Evolutionary conservation across 306 rosid genomes (phyloP).

Genomic region (Lupinus albus): DNA sequence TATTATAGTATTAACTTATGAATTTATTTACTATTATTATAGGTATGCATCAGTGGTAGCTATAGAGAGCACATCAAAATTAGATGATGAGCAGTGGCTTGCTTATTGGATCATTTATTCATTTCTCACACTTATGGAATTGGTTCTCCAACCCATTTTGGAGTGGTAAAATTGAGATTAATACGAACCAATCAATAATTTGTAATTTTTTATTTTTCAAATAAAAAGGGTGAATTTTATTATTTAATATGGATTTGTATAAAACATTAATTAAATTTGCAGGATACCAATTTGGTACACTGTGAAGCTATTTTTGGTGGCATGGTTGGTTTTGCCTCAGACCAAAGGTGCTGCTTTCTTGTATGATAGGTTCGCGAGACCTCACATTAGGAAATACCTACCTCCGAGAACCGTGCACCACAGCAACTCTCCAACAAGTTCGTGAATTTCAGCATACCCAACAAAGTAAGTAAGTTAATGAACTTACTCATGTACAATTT

Average conservation of each 20-base stretch:
- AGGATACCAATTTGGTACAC: constrained; percentile 86
- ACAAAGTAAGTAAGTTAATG: constrained; percentile 59
- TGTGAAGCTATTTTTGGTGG: constrained; percentile 70
- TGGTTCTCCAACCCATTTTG: constrained; percentile 65
- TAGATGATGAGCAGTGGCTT: constrained; percentile 90
- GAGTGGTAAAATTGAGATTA: constrained; percentile 52
- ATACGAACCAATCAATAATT: background rate
- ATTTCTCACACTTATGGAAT: constrained; percentile 77
- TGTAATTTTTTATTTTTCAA: too few species aligned
- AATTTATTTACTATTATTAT: background rate
- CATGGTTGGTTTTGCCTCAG: constrained; percentile 88
- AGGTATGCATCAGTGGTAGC: constrained; percentile 94
- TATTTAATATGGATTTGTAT: background rate
- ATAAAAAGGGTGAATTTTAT: background rate
- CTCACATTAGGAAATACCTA: constrained; percentile 50
- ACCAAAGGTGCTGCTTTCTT: constrained; percentile 89
- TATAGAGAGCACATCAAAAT: constrained; percentile 68
- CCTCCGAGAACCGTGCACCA: constrained; percentile 1
- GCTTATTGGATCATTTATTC: constrained; percentile 95
- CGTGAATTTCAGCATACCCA: constrained; percentile 45
- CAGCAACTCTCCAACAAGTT: constrained; percentile 23
- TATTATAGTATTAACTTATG: too few species aligned
- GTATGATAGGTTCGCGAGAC: constrained; percentile 71
- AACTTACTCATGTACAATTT: background rate
- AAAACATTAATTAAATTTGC: background rate